Evolutionary conservation across 805 yeast species (phyloP).

Genomic region (Ogataea methanolica): DNA sequence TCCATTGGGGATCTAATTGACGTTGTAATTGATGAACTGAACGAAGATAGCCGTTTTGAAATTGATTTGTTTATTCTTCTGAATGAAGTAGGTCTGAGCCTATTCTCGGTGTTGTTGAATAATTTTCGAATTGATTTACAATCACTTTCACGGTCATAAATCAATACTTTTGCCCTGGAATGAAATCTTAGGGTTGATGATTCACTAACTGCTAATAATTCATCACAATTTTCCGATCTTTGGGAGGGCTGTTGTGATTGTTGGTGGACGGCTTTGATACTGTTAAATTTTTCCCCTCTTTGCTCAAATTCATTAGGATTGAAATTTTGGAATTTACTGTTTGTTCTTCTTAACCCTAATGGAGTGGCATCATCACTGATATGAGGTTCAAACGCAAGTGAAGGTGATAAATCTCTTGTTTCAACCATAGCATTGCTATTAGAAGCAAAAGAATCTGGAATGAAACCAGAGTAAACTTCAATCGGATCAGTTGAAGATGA

Average conservation of each 20-base stretch:
- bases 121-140: constrained; percentile 17
- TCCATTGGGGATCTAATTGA: constrained; percentile 5
- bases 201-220: not conserved
- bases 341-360: no score
- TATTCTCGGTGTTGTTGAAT: constrained; percentile 7
- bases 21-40: constrained; percentile 2
- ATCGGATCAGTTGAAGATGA: no score
- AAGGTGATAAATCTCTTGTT: no score
- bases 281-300: not conserved
- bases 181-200: constrained; percentile 15
- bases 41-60: constrained; percentile 13
- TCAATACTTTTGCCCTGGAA: constrained; percentile 18
- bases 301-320: no score
- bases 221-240: not conserved
- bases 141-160: constrained; percentile 19
- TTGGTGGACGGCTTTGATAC: not conserved
- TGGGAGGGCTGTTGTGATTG: not conserved
- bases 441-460: no score
- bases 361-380: no score
- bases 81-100: constrained; percentile 8
- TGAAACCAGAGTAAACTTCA: no score
- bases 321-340: no score
- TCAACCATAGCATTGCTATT: no score
- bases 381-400: no score
- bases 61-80: constrained; percentile 18